Evolutionary conservation across 2,329 filamentous ascomycete genomes (phyloP).

Genomic region (Blumeria hordei): DNA sequence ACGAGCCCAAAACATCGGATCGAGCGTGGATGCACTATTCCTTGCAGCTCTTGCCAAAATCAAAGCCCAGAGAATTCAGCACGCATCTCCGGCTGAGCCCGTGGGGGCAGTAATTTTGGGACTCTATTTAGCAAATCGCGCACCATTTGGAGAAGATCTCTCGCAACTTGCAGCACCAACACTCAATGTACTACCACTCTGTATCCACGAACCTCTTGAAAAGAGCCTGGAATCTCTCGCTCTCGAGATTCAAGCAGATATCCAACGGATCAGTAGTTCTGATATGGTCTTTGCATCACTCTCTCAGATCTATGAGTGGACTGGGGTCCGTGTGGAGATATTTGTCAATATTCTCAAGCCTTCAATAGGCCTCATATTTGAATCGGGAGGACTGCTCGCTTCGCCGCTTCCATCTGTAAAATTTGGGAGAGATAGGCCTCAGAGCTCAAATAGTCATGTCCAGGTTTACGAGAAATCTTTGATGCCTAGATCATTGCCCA

Average conservation of each 20-base stretch:
- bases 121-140: constrained; percentile 62
- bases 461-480: neutral
- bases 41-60: constrained; percentile 43
- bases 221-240: constrained; percentile 26
- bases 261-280: constrained; percentile 30
- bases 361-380: neutral
- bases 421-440: constrained; percentile 3
- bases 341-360: constrained; percentile 59
- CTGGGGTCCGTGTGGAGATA: constrained; percentile 40
- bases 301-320: constrained; percentile 53
- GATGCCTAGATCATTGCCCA: neutral
- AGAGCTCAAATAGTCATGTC: constrained; percentile 1
- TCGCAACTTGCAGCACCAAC: constrained; percentile 37
- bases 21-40: constrained; percentile 51
- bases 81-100: neutral
- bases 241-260: constrained; percentile 37
- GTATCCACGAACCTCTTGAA: constrained; percentile 20
- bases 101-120: constrained; percentile 36
- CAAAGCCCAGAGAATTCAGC: constrained; percentile 2
- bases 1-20: constrained; percentile 24
- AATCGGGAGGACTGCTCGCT: neutral
- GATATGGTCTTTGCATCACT: constrained; percentile 36
- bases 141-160: constrained; percentile 24
- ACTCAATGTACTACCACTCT: constrained; percentile 54
- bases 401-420: neutral